Percentiles rank a stretch among this genome's conserved stretches.
Evolutionary conservation across 495 filamentous ascomycete species (phyloP).

Genomic region (Alectoria sarmentosa): DNA sequence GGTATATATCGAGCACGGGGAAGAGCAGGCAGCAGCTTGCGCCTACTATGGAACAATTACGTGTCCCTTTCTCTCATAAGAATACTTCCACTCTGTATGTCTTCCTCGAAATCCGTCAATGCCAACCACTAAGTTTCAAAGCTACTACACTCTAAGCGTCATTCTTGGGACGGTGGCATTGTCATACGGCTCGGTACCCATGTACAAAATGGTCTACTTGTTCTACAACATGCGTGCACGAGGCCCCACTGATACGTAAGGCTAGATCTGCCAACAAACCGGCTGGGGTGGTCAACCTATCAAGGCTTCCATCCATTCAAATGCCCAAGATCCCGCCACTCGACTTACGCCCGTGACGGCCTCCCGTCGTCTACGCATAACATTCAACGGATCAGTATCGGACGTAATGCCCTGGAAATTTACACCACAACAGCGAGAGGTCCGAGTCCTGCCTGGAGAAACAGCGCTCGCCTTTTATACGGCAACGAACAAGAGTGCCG

Average conservation of each 20-base stretch:
- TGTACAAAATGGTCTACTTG: constrained; percentile 85
- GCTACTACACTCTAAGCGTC: constrained; percentile 76
- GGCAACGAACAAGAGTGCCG: constrained; percentile 78
- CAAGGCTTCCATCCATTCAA: constrained; percentile 63
- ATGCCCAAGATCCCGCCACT: constrained; percentile 56
- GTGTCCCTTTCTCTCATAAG: constrained; percentile 23
- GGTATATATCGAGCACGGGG: constrained; percentile 15
- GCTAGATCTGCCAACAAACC: constrained; percentile 89
- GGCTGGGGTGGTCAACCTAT: constrained; percentile 94
- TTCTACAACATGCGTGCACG: background rate
- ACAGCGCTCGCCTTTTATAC: constrained; percentile 98
- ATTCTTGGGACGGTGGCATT: constrained; percentile 87
- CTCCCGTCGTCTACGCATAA: constrained; percentile 84
- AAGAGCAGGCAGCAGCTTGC: constrained; percentile 24
- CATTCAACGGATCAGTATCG: constrained; percentile 91
- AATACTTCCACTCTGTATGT: constrained; percentile 28
- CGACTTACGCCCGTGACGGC: constrained; percentile 73
- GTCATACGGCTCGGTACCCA: constrained; percentile 90
- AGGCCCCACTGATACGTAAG: background rate
- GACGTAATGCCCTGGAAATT: constrained; percentile 98
- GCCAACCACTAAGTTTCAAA: constrained; percentile 28
- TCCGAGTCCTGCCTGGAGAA: constrained; percentile 89
- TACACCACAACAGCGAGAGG: constrained; percentile 91
- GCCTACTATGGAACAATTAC: constrained; percentile 24
- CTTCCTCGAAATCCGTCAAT: background rate